Evolutionary conservation across 345 rosid genomes (phyloP).

Genomic region (Litchi chinensis): DNA sequence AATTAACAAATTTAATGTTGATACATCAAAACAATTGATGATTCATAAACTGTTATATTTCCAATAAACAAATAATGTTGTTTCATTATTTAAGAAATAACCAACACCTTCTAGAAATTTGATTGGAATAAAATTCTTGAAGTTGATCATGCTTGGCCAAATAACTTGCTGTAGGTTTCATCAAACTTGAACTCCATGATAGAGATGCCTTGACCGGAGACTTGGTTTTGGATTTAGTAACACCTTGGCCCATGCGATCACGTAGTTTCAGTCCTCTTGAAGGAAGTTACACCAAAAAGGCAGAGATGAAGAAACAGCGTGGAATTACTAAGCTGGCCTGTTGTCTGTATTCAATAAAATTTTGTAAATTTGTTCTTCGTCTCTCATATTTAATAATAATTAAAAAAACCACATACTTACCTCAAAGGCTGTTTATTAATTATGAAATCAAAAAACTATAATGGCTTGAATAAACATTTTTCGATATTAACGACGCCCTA

Average conservation of each 20-base stretch:
- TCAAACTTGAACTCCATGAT: constrained; percentile 55
- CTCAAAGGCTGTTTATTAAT: background rate
- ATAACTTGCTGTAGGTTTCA: constrained; percentile 86
- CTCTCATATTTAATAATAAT: background rate
- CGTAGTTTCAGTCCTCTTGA: constrained; percentile 29
- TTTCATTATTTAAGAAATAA: constrained; percentile 4
- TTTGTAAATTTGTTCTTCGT: background rate
- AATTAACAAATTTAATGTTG: background rate
- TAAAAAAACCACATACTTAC: background rate
- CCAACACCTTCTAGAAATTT: constrained; percentile 46
- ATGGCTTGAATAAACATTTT: background rate
- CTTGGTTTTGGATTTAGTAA: constrained; percentile 21
- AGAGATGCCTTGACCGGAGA: constrained; percentile 29
- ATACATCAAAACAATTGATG: background rate
- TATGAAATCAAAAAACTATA: background rate
- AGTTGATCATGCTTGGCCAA: constrained; percentile 69
- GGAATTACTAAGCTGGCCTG: background rate
- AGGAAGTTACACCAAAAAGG: background rate
- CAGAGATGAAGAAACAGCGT: background rate
- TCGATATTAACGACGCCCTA: background rate
- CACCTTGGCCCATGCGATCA: constrained; percentile 25
- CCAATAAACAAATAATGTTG: background rate
- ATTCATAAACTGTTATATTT: background rate
- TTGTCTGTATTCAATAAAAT: background rate
- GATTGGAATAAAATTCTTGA: constrained; percentile 40